Conservation (phyloP, 441 rosid genomes). For the Sinapis alba region DNA sequence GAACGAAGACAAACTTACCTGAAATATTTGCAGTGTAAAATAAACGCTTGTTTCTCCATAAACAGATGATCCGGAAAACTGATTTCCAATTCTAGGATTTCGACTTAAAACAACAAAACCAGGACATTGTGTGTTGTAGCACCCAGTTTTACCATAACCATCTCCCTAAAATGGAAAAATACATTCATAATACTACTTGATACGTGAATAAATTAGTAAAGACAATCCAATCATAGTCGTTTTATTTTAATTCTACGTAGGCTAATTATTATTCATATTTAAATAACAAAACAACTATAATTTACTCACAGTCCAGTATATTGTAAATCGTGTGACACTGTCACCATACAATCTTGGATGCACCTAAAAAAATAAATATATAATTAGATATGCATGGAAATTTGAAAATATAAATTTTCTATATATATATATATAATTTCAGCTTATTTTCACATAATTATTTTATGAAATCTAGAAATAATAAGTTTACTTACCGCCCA, state of each 20-base stretch:
- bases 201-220: background rate
- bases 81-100: background rate
- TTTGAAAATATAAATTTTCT: background rate
- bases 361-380: slow-evolving; percentile 7
- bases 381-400: background rate
- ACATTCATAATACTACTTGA: background rate
- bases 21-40: background rate
- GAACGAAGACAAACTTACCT: background rate
- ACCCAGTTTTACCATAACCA: slow-evolving; percentile 9
- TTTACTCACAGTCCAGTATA: slow-evolving; percentile 31
- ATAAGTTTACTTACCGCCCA: slow-evolving; percentile 20
- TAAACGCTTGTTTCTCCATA: background rate
- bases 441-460: background rate
- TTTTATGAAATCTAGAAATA: background rate
- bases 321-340: slow-evolving; percentile 22
- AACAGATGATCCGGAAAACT: slow-evolving; percentile 3
- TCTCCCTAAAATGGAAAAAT: slow-evolving; percentile 1
- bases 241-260: background rate
- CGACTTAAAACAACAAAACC: slow-evolving; percentile 31
- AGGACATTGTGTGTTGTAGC: slow-evolving; percentile 31
- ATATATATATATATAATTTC: background rate
- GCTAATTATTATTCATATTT: background rate
- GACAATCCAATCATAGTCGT: background rate
- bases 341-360: slow-evolving; percentile 33
- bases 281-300: background rate